phyloP scores from a whole-genome alignment of 2,329 filamentous ascomycete species.

The Ophiostoma piceae region DNA sequence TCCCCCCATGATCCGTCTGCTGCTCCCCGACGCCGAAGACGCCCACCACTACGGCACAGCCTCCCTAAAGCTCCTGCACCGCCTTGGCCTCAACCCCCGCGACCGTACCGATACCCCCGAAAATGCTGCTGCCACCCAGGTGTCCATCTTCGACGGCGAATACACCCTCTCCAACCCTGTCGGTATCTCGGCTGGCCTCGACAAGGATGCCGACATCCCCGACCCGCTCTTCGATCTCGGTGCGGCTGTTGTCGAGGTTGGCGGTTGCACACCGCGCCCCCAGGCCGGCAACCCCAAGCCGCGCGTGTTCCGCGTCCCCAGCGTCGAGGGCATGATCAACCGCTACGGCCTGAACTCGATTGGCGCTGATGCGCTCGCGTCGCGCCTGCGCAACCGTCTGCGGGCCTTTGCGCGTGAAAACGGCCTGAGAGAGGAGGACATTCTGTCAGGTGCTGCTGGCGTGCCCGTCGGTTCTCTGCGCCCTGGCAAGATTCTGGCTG shows the following conservation, averaged over 20 bases:
- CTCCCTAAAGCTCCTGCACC: conserved; percentile 66
- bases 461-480: conserved; percentile 79
- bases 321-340: conserved; percentile 85
- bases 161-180: conserved; percentile 76
- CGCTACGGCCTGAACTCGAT: conserved; percentile 91
- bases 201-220: conserved; percentile 88
- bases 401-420: conserved; percentile 66
- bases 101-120: conserved; percentile 56
- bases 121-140: conserved; percentile 37
- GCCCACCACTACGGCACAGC: conserved; percentile 79
- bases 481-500: conserved; percentile 71
- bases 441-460: conserved; percentile 65
- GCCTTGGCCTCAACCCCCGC: conserved; percentile 70
- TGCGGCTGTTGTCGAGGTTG: conserved; percentile 83
- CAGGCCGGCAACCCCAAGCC: conserved; percentile 85
- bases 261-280: conserved; percentile 80
- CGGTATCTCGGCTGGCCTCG: conserved; percentile 89
- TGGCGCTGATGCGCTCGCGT: conserved; percentile 82
- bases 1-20: conserved; percentile 58
- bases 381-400: conserved; percentile 69
- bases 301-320: conserved; percentile 79
- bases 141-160: conserved; percentile 60
- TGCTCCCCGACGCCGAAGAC: conserved; percentile 76
- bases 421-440: conserved; percentile 64
- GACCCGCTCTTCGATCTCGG: conserved; percentile 80